Evolutionary conservation across 495 filamentous ascomycete species (phyloP).

Genomic region (Lentithecium fluviatile): DNA sequence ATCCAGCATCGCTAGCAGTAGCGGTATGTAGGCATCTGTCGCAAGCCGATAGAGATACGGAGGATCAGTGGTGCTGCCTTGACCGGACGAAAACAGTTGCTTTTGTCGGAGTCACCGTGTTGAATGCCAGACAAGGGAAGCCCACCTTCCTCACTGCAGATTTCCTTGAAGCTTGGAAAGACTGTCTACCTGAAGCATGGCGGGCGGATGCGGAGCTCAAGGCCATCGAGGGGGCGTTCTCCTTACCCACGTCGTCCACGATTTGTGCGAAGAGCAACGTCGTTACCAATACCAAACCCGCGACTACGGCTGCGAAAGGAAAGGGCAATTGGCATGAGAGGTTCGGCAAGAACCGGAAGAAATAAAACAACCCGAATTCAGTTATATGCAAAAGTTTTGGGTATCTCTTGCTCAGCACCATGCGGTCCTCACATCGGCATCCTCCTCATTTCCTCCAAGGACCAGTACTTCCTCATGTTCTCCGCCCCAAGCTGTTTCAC

Average conservation of each 20-base stretch:
- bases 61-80: slow-evolving; percentile 46
- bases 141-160: slow-evolving; percentile 42
- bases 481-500: slow-evolving; percentile 55
- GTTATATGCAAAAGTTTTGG: slow-evolving; percentile 37
- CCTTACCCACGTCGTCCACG: slow-evolving; percentile 28
- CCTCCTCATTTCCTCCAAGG: slow-evolving; percentile 66
- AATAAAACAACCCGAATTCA: neutral
- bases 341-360: slow-evolving; percentile 48
- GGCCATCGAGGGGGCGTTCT: slow-evolving; percentile 43
- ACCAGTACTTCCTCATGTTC: slow-evolving; percentile 88
- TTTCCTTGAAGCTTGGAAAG: slow-evolving; percentile 56
- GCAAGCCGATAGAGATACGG: slow-evolving; percentile 9
- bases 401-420: neutral
- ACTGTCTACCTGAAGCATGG: slow-evolving; percentile 60
- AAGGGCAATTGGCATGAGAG: slow-evolving; percentile 87
- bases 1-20: slow-evolving; percentile 15
- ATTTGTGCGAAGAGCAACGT: slow-evolving; percentile 8
- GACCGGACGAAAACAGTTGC: slow-evolving; percentile 47
- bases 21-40: slow-evolving; percentile 15
- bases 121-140: slow-evolving; percentile 45
- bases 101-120: slow-evolving; percentile 55
- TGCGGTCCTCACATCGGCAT: slow-evolving; percentile 50
- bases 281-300: neutral
- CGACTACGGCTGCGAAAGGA: slow-evolving; percentile 38
- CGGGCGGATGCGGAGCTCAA: slow-evolving; percentile 51